phyloP scores from a whole-genome alignment of 257 asterid species.

The Solanum chilense region DNA sequence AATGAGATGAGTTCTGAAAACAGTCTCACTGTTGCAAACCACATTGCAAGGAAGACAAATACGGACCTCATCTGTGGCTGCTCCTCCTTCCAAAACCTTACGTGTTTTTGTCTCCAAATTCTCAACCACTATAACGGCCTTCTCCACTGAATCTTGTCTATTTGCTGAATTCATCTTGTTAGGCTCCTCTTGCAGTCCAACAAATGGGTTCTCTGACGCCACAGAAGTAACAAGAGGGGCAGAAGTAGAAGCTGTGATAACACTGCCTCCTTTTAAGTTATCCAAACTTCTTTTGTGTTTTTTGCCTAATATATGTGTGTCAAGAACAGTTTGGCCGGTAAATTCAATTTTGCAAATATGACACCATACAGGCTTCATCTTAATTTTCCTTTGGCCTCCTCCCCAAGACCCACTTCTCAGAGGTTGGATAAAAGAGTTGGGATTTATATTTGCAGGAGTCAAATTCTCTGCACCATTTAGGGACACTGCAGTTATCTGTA shows the following conservation, averaged over 20 bases:
- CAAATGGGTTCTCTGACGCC: slow-evolving; percentile 6
- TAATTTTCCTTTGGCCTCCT: slow-evolving; percentile 31
- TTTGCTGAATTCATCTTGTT: slow-evolving; percentile 6
- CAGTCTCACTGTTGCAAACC: slow-evolving; percentile 69
- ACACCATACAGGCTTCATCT: slow-evolving; percentile 57
- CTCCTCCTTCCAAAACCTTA: slow-evolving; percentile 62
- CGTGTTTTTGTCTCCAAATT: slow-evolving; percentile 52
- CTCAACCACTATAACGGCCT: slow-evolving; percentile 18
- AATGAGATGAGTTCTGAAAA: slow-evolving; percentile 37
- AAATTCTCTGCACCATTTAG: not conserved
- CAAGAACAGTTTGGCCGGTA: slow-evolving; percentile 46
- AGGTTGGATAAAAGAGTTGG: slow-evolving; percentile 5
- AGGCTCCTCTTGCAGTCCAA: slow-evolving; percentile 46
- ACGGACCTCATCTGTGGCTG: slow-evolving; percentile 36
- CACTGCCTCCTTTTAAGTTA: slow-evolving; percentile 16
- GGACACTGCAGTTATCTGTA: slow-evolving; percentile 10
- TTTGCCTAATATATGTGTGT: slow-evolving; percentile 50
- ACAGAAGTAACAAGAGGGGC: not conserved
- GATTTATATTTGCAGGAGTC: not conserved
- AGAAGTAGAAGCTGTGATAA: not conserved
- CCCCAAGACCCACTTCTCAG: slow-evolving; percentile 4
- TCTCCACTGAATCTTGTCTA: slow-evolving; percentile 23
- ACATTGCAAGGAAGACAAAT: slow-evolving; percentile 50
- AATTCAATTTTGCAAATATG: slow-evolving; percentile 54
- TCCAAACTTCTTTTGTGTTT: slow-evolving; percentile 55